phyloP scores from a whole-genome alignment of 1,284 basidiomycete genomes.

The Hypsizygus ulmarius region DNA sequence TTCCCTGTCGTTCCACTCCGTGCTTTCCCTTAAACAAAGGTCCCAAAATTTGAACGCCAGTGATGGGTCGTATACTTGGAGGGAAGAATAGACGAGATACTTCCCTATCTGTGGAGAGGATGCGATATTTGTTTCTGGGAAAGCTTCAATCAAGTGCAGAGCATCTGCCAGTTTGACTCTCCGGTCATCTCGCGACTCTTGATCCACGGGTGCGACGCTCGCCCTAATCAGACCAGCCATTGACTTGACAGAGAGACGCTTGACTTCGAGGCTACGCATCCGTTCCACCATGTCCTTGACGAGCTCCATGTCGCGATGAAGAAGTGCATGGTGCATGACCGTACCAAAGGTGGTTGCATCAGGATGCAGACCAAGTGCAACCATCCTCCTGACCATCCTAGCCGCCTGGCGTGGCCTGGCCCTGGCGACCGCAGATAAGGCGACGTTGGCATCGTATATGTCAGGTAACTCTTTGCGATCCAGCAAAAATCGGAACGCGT shows the following conservation, averaged over 20 bases:
- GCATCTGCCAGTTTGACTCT: slow-evolving; percentile 39
- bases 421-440: slow-evolving; percentile 51
- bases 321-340: slow-evolving; percentile 53
- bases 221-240: slow-evolving; percentile 48
- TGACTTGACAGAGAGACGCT: slow-evolving; percentile 44
- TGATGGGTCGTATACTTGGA: slow-evolving; percentile 44
- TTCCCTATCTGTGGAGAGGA: slow-evolving; percentile 45
- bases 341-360: slow-evolving; percentile 57
- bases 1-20: slow-evolving; percentile 48
- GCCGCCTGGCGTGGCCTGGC: slow-evolving; percentile 45
- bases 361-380: slow-evolving; percentile 42
- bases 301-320: slow-evolving; percentile 42
- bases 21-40: slow-evolving; percentile 42
- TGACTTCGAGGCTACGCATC: slow-evolving; percentile 33
- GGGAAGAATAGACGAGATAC: slow-evolving; percentile 47
- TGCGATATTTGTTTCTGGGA: slow-evolving; percentile 34
- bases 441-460: slow-evolving; percentile 60
- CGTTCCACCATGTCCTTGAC: slow-evolving; percentile 41
- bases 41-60: slow-evolving; percentile 64
- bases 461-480: slow-evolving; percentile 54
- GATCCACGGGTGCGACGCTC: slow-evolving; percentile 29
- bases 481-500: slow-evolving; percentile 45
- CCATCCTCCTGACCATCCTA: slow-evolving; percentile 48
- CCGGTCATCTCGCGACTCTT: slow-evolving; percentile 26
- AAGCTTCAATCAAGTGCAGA: slow-evolving; percentile 40